Evolutionary conservation across 345 rosid genomes (phyloP), one percentile per base, ranked within the genome.

Genomic region (Combretum micranthum): DNA sequence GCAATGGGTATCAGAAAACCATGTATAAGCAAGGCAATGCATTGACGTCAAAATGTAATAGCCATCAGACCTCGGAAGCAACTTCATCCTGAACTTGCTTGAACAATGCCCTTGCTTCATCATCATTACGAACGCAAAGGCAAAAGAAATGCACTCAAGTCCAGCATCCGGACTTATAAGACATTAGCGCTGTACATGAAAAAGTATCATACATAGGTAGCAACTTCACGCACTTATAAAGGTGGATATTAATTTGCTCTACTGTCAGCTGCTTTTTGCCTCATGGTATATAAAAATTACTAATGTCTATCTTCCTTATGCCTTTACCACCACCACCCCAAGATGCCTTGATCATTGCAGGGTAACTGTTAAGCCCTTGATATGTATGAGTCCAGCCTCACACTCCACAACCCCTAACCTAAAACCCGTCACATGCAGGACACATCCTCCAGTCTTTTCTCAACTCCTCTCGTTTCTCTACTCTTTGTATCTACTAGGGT

Each of bases 281-380:
- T 32, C 10, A 51, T 18, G 37, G 44, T 17, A 64, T 26, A 43
- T 55, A 60, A 48, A 48, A 20, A 18, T 64, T 50, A 8, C 43
- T 39, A 68, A 61, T 42, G 63, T 75, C 56, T 54, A 94, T 97
- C 99, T 94, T 94, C 79, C 99, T 82, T 67, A 94, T 94, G 62
- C 99, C 99, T 83, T 94, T 90, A 66, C 99, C 99, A 43, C 99
- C 99, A 42, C 99, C 99, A 60, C 99, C 99, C 99, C 99, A 94
- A 0, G 99, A 94, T 49, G 99, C 99, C 86, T 94, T 94, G 77
- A 90, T 94, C 99, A 94, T 94, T 71, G 99, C 96, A 56, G 99
- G 99, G 77, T 94, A 94, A n/a, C n/a, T n/a, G n/a, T n/a, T n/a
- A n/a, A n/a, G n/a, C n/a, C n/a, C n/a, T n/a, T n/a, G n/a, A n/a